Conservation (phyloP, 1,284 basidiomycete species). For the Heimioporus punctisporus region DNA sequence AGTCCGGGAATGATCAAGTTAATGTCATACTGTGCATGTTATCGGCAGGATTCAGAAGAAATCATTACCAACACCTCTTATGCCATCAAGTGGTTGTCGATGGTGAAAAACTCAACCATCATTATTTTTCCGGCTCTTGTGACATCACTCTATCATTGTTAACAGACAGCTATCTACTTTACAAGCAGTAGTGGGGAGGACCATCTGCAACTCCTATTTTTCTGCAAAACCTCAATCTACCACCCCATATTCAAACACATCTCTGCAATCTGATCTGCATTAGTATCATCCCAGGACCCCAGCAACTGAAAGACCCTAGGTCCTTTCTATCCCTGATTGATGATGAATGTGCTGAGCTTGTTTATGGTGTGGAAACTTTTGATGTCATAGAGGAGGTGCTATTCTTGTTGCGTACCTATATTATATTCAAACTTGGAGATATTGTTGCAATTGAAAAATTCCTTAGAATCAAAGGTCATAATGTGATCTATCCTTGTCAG, state of each 20-base stretch:
- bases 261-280: not conserved
- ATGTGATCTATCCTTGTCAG: not conserved
- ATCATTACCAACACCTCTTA: no score
- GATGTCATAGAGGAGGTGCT: not conserved
- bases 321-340: not conserved
- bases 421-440: not conserved
- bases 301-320: not conserved
- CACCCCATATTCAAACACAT: not conserved
- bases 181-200: not conserved
- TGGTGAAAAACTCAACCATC: no score
- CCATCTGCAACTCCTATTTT: not conserved
- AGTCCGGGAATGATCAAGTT: no score
- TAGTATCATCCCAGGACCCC: not conserved
- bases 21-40: no score
- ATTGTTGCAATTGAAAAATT: not conserved
- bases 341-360: not conserved
- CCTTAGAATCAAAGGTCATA: not conserved
- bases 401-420: not conserved
- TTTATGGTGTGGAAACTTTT: not conserved
- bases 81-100: no score
- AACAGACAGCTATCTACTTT: not conserved
- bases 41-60: no score
- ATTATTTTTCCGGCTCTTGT: no score
- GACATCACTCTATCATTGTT: no score
- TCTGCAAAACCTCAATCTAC: not conserved